These are phyloP conservation scores for Bipolaris cookei DNA, from an alignment of 2,329 filamentous ascomycete genomes.

Conservation along the genomic window DNA sequence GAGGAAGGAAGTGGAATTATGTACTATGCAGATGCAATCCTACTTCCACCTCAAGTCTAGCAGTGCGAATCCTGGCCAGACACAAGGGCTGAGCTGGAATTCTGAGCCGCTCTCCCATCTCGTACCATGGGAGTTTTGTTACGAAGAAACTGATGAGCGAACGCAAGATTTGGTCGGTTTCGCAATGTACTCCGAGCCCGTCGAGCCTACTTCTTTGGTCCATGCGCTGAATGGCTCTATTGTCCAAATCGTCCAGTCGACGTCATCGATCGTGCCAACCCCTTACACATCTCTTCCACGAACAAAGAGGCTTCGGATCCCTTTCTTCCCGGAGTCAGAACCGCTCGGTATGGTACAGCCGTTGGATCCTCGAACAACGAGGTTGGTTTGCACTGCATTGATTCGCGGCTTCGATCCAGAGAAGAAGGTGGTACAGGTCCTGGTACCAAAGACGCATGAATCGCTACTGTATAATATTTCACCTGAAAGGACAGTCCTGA, in stretches of 20 bases:
- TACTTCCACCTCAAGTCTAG: conserved; percentile 67
- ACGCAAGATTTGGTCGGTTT: conserved; percentile 65
- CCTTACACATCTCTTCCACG: conserved; percentile 43
- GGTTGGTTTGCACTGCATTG: conserved; percentile 68
- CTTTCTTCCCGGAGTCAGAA: conserved; percentile 62
- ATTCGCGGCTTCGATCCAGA: conserved; percentile 71
- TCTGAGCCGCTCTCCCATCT: conserved; percentile 62
- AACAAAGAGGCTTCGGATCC: conserved; percentile 62
- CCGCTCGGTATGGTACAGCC: conserved; percentile 52
- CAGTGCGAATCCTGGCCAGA: conserved; percentile 14
- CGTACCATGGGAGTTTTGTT: conserved; percentile 68
- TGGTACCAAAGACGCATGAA: conserved; percentile 64
- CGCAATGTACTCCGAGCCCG: conserved; percentile 70
- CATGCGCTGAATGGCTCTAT: conserved; percentile 75
- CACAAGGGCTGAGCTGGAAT: conserved; percentile 56
- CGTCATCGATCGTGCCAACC: conserved; percentile 50
- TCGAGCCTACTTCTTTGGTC: conserved; percentile 63
- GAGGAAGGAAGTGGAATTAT: conserved; percentile 68
- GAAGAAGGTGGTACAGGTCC: conserved; percentile 64
- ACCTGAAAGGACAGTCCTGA: conserved; percentile 40
- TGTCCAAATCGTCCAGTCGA: conserved; percentile 69
- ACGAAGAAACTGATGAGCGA: conserved; percentile 57
- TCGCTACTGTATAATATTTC: conserved; percentile 25
- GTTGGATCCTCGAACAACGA: conserved; percentile 66
- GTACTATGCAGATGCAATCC: conserved; percentile 78